Evolutionary conservation across 2,329 filamentous ascomycete species (phyloP), one percentile per base, ranked within the genome.

Genomic region (Monosporascus sp.): DNA sequence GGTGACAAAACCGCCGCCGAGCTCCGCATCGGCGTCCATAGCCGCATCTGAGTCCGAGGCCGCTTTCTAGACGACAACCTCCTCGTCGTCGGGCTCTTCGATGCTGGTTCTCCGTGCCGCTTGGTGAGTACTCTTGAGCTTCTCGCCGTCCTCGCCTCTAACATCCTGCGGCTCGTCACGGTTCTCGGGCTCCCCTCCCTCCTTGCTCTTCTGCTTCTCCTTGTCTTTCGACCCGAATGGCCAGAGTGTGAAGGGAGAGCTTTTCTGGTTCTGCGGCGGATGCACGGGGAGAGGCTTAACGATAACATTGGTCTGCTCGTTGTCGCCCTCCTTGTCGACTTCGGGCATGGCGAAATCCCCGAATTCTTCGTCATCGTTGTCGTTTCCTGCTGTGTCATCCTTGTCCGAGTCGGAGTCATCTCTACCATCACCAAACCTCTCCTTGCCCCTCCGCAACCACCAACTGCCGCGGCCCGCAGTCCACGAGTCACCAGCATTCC

Each of bases 331-430:
- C 48, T 65, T 65, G 36, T 70, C 72, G 49, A 77, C 72, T 65
- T 85, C 83, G 11, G 83, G 80, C 72, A 87, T 82, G 58, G 82
- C 83, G 60, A 87, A 87, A 54, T 88, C 86, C 15, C 84, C 85
- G 70, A 88, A 82, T 61, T 86, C 84, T 57, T 87, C 80, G 36
- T 64, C 75, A 62, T 67, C 67, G 11, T 67, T 65, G 0, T 64
- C 65, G 14, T 57, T 60, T 17, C 51, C 56, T 20, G 54, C 54
- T 4, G 52, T 50, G 18, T 65, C 65, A n/a, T 67, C 66, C 48
- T 65, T 64, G 43, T 77, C 77, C 39, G 73, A 77, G 55, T 77
- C 75, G 2, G 72, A 72, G 36, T 73, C 74, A 45, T 73, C 76
- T 50, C 66, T 58, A 15, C 65, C 67, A 53, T 76, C 77, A 27